Base-by-base conservation (phyloP, 108 stramenopile genomes). In the Nitzschia putrida region DNA sequence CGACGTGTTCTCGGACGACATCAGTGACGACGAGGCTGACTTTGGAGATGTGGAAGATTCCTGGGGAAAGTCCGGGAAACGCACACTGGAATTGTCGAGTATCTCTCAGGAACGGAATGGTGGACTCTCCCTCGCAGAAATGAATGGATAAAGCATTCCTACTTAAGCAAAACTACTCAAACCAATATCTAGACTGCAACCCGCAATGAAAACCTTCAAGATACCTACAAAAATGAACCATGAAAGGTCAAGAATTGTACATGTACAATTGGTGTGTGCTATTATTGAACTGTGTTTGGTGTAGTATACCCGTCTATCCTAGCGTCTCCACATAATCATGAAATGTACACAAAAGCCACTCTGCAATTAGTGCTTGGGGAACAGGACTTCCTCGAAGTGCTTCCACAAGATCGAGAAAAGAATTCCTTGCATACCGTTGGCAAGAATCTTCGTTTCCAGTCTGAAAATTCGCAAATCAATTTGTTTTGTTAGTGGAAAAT, bases 401-500 rank as follows among this genome's bases (percentile, higher is more conserved):
- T 99, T 99, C 99, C 99, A 99, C 80, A 98, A 91, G 18, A 99
- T 89, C 9, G 90, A 88, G 67, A 99, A 99, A 68, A 99, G 76
- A 73, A 98, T 90, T 14, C 98, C 97, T 80, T 95, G 95, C 84
- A 98, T 57, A 24, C 99, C 99, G 75, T 99, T 99, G 53, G 97
- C 91, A 41, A 99, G 68, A 78, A 99, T 97, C 76, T 98, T 98
- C 40, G 99, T 99, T 76, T 95, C 90, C 69, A 99, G 83, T 29
- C 58, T 59, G 38, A 12, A 40, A 26, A 59, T 3, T 38, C 13
- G 38, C 29, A 55, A 55, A 55, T 7, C 1, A 55, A 24, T 55
- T 9, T 9, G 53, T 8, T 8, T 21, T 3, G 8, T 38, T 39
- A 26, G 29, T 38, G 16, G 58, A 2, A 2, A 59, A 37, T 5